These are phyloP conservation scores for Dryas integrifolia DNA, from an alignment of 331 rosid species.

Conservation along the genomic window DNA sequence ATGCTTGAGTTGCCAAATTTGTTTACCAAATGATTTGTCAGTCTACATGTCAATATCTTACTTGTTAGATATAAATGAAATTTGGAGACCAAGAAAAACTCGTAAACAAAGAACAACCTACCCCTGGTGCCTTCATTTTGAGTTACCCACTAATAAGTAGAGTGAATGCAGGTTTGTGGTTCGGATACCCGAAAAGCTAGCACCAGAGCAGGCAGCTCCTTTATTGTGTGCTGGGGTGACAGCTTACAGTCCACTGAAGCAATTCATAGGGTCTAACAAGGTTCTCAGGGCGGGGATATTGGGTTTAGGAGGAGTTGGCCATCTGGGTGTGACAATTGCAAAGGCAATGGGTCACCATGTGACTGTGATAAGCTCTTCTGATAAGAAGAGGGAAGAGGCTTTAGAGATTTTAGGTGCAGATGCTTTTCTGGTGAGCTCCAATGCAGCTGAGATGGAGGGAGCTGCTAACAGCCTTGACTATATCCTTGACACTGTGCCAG, in stretches of 20 bases:
- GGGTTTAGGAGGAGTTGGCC: conserved; percentile 42
- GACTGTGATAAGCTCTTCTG: conserved; percentile 41
- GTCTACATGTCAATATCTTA: too few relatives aligned
- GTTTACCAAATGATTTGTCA: too few relatives aligned
- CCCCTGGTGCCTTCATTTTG: not conserved
- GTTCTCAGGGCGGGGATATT: conserved; percentile 34
- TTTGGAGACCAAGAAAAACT: too few relatives aligned
- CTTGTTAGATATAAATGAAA: too few relatives aligned
- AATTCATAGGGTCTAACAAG: conserved; percentile 18
- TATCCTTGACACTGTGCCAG: conserved; percentile 38
- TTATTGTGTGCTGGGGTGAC: conserved; percentile 43
- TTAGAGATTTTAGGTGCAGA: conserved; percentile 31
- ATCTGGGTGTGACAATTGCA: conserved; percentile 33
- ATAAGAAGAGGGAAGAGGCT: conserved; percentile 35
- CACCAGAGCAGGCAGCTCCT: conserved; percentile 34
- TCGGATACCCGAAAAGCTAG: conserved; percentile 30
- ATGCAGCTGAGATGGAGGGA: conserved; percentile 28
- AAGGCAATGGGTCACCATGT: conserved; percentile 44
- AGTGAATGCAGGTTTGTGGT: conserved; percentile 32
- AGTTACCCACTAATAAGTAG: not conserved
- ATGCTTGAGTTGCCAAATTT: too few relatives aligned
- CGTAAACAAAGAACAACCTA: not conserved
- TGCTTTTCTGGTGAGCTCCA: conserved; percentile 34
- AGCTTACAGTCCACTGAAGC: conserved; percentile 39
- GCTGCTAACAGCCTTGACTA: conserved; percentile 33